Evolutionary conservation across 108 stramenopile genomes (phyloP), one percentile per base, ranked within the genome.

Genomic region (Pseudonitzschia delicatissima): DNA sequence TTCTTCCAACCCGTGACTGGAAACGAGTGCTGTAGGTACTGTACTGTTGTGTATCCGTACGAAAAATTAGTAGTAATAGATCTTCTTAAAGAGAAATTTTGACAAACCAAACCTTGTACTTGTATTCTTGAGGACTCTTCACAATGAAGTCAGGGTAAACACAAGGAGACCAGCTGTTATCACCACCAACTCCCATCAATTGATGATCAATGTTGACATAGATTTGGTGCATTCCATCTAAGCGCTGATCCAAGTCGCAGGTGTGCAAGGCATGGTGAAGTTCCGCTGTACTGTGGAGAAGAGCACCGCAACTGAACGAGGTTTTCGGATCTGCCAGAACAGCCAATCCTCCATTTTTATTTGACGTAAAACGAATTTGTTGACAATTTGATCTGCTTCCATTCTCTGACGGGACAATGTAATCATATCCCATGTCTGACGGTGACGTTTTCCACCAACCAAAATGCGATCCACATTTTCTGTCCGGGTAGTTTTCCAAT

Each of bases 401-500:
- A 45, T 82, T 85, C 39, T 82, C 81, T 11, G 50, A 50, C 32
- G 84, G 84, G 0, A 80, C 78, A 53, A 85, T 81, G 61, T 85
- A 85, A 25, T 82, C 68, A 39, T 69, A 76, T 0, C 71, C 69
- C 74, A 77, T 69, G 13, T 76, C 29, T 0, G 35, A n/a, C 2
- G 70, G 68, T 0, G 70, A 57, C 0, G 69, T 82, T 9, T 51
- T 45, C 78, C 81, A 82, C 15, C 79, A n/a, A 25, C 76, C 79
- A 23, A 82, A 12, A 27, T 71, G 55, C 45, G 69, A 42, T 18
- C 71, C 73, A 34, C 73, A 27, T 42, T 84, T 80, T 37, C 89
- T 63, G 60, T 94, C 92, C 25, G 62, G 50, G 65, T 94, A 94
- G 68, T 87, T 86, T 63, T 94, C 92, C 29, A 74, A 45, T 3